Base-by-base conservation (phyloP, 2,329 filamentous ascomycete genomes). In the Fusarium foetens region DNA sequence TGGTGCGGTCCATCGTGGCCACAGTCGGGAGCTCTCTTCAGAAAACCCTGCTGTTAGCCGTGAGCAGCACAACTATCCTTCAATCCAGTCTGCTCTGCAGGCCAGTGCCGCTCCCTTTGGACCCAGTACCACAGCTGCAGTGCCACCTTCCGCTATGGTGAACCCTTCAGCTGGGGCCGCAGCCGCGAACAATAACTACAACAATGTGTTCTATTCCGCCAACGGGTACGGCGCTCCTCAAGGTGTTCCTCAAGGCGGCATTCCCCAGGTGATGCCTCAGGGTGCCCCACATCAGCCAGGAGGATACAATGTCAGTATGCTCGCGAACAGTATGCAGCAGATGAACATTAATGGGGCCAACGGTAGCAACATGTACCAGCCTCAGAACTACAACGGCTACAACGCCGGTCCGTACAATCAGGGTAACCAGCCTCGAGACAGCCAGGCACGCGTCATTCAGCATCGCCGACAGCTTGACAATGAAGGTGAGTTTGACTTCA, bases 51-150 rank as follows among this genome's bases (percentile, higher is more conserved):
- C 81, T 49, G 79, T 79, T 35, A 81, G 76, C 45, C 84, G 85
- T 33, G 85, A 87, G 55, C 84, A 86, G 71, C 70, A 79, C 75
- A 84, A 82, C 60, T 91, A 87, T 75, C 89, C 86, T 63, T 89
- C 89, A 1, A 87, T 92, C 66, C 88, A 91, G 65, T 93, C 94
- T 49, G 90, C 89, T 49, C 86, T 98, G 41, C 95, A 98, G 76
- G 92, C 91, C 51, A 95, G 88, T 79, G 93, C 94, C 60, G 86
- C 92, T 49, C 88, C 94, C 1, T 98, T 97, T 79, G 93, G 93
- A 12, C 92, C 93, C 16, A 83, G 88, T 61, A 76, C 78, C 58
- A 77, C 80, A 25, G 74, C 77, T 19, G 66, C 77, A 42, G 78
- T 76, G 13, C 71, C 79, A 23, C 77, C 78, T 12, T 75, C 80